Percentiles rank a stretch among this genome's conserved stretches.
Conservation (phyloP, 2,329 filamentous ascomycete species). For the Coniochaeta hoffmannii region DNA sequence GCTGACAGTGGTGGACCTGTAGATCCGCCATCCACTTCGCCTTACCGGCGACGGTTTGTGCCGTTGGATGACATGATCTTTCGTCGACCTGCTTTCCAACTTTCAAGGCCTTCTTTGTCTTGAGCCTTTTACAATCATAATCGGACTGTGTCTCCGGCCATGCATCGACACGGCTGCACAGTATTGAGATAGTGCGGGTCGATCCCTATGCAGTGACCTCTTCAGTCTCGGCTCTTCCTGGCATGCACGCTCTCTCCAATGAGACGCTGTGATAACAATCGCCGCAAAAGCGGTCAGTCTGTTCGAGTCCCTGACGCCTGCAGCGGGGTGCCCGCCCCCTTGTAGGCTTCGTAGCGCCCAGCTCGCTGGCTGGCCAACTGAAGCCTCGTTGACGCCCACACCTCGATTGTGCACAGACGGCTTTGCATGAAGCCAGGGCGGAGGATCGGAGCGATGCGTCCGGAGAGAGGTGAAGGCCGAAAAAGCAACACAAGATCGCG, state of each 20-base stretch:
- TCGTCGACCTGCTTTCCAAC: background rate
- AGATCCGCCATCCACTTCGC: background rate
- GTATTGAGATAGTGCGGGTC: background rate
- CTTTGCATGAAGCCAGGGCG: conserved; percentile 12
- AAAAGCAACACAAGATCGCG: background rate
- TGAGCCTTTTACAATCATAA: background rate
- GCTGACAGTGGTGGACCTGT: background rate
- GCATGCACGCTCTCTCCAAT: background rate
- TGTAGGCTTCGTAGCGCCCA: background rate
- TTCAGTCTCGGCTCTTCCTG: background rate
- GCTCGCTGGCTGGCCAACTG: background rate
- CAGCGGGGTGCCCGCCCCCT: background rate
- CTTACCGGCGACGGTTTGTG: no score
- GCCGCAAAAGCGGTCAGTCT: background rate
- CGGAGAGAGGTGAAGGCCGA: conserved; percentile 2
- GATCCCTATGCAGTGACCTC: background rate
- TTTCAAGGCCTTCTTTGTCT: background rate
- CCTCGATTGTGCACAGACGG: conserved; percentile 10
- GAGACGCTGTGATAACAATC: background rate
- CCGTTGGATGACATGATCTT: no score
- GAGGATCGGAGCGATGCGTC: conserved; percentile 4
- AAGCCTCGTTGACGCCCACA: background rate
- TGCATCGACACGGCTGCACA: background rate
- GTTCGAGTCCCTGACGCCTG: background rate
- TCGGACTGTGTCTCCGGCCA: background rate